These are phyloP conservation scores for Lipomyces starkeyi DNA, from an alignment of 805 yeast genomes.

Conservation along the genomic window DNA sequence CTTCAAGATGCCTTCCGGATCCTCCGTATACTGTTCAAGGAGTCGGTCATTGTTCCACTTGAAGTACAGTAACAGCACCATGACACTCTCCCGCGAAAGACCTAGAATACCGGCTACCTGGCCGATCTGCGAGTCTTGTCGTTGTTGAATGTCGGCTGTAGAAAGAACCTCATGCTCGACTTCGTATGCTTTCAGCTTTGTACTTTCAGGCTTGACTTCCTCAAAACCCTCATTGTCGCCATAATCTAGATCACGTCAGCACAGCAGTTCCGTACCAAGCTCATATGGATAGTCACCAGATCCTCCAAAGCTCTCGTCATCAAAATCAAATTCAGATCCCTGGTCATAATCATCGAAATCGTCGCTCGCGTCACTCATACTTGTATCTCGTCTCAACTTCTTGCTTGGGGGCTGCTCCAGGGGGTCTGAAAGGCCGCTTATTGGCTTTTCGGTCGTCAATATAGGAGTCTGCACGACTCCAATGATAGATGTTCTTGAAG, in stretches of 20 bases:
- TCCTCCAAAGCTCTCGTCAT: constrained; percentile 33
- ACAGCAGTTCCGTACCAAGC: background rate
- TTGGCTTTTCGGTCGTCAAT: background rate
- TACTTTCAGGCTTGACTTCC: constrained; percentile 38
- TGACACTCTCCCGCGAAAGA: constrained; percentile 50
- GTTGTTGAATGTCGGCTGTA: constrained; percentile 36
- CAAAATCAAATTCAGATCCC: constrained; percentile 35
- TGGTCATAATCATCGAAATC: constrained; percentile 33
- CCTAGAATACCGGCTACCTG: constrained; percentile 50
- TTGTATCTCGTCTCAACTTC: constrained; percentile 8
- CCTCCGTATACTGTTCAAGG: constrained; percentile 60
- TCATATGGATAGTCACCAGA: constrained; percentile 26
- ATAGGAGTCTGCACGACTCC: background rate
- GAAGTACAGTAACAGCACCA: constrained; percentile 55
- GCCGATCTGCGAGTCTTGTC: constrained; percentile 47
- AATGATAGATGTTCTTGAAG: background rate
- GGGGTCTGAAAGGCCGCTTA: background rate
- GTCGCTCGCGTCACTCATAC: constrained; percentile 33
- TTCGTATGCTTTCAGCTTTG: constrained; percentile 38
- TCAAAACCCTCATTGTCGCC: constrained; percentile 39
- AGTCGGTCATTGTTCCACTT: constrained; percentile 66
- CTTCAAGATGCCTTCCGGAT: constrained; percentile 47
- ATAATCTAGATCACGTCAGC: constrained; percentile 22
- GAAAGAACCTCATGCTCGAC: constrained; percentile 40
- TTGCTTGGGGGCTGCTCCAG: constrained; percentile 6